Evolutionary conservation across 2,329 filamentous ascomycete species (phyloP), one percentile per base, ranked within the genome.

Genomic region (Aspergillus sp.): DNA sequence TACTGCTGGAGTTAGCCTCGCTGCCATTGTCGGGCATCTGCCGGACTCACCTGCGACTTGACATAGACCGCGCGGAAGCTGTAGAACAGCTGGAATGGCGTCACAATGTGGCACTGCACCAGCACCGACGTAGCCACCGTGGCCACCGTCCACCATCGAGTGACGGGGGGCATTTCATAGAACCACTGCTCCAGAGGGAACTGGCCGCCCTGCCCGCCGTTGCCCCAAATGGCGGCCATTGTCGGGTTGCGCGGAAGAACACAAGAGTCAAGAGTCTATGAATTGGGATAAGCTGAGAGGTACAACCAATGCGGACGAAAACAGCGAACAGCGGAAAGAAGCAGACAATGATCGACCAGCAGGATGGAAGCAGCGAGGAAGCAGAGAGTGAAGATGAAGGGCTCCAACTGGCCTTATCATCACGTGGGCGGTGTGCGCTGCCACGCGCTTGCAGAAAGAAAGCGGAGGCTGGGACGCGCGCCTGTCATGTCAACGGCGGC

Each of bases 131-230:
- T 91, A 36, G 86, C 68, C 26, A 96, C 78, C 0, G 88, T 93
- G 4, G 88, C 86, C 15, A 86, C 88, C 14, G 91, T 96, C 91
- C 91, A 98, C 80, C 84, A 93, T 40, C 91, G 72, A 24, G 91
- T 98, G 61, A 88, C 93, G 15, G 91, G 78, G 3, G 91, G 91
- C 82, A 95, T 95, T 61, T 98, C 91, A 73, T 86, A 95, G 63
- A 95, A 96, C 91, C 91, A 98, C 47, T 89, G 82, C 63, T 96
- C 91, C 5, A 98, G 72, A 26, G 89, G 91, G 52, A 94, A 70
- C 41, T 74, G 71, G 35, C 69, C 68, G 41, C 66, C 66, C 35
- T 65, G 61, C 10, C 53, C 62, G 29, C 55, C 63, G 42, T 63
- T 63, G 19, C 59, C 63, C 53, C 60, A 65, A 25, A 66, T 45